Conservation (phyloP, 2,329 filamentous ascomycete species). For the Zasmidium cellare region DNA sequence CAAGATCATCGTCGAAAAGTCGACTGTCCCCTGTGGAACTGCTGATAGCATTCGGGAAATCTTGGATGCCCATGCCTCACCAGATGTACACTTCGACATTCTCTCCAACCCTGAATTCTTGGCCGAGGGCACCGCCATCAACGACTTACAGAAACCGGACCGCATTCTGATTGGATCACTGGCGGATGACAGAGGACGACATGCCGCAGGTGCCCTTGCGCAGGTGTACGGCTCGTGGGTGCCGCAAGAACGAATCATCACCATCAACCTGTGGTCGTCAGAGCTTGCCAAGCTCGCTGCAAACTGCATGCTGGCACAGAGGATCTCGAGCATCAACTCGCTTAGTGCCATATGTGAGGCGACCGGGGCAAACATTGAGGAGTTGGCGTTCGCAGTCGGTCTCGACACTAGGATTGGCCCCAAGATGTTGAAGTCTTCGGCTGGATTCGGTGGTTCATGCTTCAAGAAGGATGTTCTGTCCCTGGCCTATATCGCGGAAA, state of each 20-base stretch:
- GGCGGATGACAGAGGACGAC: slow-evolving; percentile 58
- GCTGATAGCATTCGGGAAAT: slow-evolving; percentile 69
- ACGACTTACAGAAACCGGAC: slow-evolving; percentile 69
- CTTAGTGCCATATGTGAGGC: slow-evolving; percentile 78
- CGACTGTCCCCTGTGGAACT: slow-evolving; percentile 74
- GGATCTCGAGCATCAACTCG: slow-evolving; percentile 78
- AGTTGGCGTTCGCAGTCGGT: slow-evolving; percentile 68
- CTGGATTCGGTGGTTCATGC: slow-evolving; percentile 78
- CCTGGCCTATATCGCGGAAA: slow-evolving; percentile 71
- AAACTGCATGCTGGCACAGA: slow-evolving; percentile 78
- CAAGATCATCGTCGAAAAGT: slow-evolving; percentile 79
- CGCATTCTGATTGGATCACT: slow-evolving; percentile 73
- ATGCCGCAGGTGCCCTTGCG: slow-evolving; percentile 64
- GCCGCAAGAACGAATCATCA: slow-evolving; percentile 64
- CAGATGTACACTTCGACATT: slow-evolving; percentile 69
- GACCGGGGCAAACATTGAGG: slow-evolving; percentile 72
- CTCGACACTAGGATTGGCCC: slow-evolving; percentile 68
- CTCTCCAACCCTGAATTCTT: slow-evolving; percentile 82
- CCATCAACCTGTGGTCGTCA: slow-evolving; percentile 73
- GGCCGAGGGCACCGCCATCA: slow-evolving; percentile 73
- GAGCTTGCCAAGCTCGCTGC: slow-evolving; percentile 77
- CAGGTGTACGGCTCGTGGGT: slow-evolving; percentile 73
- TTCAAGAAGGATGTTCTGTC: slow-evolving; percentile 80
- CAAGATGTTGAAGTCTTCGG: slow-evolving; percentile 71
- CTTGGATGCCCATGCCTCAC: slow-evolving; percentile 57